A percentile compares a stretch with the other conserved stretches of the same genome.
Conservation (phyloP, 2,329 filamentous ascomycete genomes). For the Leptographium flavum region DNA sequence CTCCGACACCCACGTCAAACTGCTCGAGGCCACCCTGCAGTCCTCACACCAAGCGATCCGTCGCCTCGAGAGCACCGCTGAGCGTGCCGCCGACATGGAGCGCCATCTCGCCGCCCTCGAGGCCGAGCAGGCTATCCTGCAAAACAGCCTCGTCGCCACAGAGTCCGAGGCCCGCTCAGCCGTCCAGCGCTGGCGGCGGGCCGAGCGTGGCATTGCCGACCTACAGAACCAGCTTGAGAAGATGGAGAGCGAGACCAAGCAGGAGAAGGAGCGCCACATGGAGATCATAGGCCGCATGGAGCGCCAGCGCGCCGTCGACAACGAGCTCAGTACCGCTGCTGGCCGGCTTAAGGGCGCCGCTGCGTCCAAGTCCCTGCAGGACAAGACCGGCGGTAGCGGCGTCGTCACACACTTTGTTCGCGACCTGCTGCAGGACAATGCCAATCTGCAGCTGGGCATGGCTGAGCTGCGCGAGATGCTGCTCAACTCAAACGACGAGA, state of each 20-base stretch:
- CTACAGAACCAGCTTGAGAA: constrained; percentile 79
- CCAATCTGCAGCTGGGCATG: constrained; percentile 82
- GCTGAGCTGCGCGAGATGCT: constrained; percentile 85
- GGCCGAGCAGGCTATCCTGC: constrained; percentile 61
- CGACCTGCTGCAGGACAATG: constrained; percentile 89
- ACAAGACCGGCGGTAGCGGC: constrained; percentile 26
- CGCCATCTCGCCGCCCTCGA: constrained; percentile 67
- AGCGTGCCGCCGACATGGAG: constrained; percentile 66
- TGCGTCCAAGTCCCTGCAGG: constrained; percentile 49
- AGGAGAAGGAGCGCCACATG: constrained; percentile 68
- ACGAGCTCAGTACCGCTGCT: constrained; percentile 65
- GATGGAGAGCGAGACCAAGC: constrained; percentile 70
- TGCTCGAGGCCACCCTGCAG: constrained; percentile 61
- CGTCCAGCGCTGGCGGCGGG: constrained; percentile 69
- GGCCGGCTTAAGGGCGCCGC: constrained; percentile 71
- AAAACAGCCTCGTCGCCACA: constrained; percentile 50
- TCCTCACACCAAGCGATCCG: constrained; percentile 67
- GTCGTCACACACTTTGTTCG: constrained; percentile 95
- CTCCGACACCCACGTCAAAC: constrained; percentile 66
- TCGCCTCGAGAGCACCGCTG: constrained; percentile 57
- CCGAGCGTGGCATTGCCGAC: constrained; percentile 63
- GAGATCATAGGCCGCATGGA: constrained; percentile 77
- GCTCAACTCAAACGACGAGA: constrained; percentile 83
- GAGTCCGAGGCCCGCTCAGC: constrained; percentile 67
- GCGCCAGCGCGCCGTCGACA: constrained; percentile 66